A percentile compares a stretch with the other conserved stretches of the same genome.
Conservation (phyloP, 257 asterid genomes). For the Solanum rostratum region DNA sequence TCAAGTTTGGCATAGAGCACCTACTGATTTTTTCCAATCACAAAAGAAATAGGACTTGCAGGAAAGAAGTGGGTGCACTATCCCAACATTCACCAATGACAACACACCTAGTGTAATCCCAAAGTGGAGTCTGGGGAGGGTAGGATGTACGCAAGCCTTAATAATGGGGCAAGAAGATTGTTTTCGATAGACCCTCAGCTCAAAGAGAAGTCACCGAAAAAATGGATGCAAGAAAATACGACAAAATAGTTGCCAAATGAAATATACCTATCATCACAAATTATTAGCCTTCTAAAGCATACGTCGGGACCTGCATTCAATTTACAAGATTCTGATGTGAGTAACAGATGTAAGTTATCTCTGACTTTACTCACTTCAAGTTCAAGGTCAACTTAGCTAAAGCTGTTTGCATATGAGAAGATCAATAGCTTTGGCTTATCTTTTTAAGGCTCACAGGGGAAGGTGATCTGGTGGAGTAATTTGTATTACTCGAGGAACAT, state of each 20-base stretch:
- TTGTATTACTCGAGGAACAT: neutral
- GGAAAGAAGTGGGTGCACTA: neutral
- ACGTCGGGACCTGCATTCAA: slow-evolving; percentile 52
- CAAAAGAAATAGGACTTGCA: neutral
- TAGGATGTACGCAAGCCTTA: neutral
- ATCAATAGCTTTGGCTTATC: neutral
- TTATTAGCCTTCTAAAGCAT: slow-evolving; percentile 55
- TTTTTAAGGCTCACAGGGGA: neutral
- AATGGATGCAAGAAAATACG: neutral
- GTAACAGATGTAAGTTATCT: neutral
- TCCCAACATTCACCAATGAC: neutral
- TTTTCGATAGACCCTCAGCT: neutral
- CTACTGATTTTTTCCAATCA: neutral
- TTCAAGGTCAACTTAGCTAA: neutral
- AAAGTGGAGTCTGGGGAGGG: neutral
- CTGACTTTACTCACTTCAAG: neutral
- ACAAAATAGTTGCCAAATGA: neutral
- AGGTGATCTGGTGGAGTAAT: neutral
- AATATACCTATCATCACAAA: slow-evolving; percentile 2
- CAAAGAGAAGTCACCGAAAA: neutral
- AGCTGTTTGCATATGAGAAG: neutral
- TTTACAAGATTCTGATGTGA: neutral
- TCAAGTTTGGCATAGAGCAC: neutral
- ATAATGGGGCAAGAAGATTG: neutral
- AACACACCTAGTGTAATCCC: neutral